phyloP scores from a whole-genome alignment of 169 alveolate species.

The Eimeria necatrix region DNA sequence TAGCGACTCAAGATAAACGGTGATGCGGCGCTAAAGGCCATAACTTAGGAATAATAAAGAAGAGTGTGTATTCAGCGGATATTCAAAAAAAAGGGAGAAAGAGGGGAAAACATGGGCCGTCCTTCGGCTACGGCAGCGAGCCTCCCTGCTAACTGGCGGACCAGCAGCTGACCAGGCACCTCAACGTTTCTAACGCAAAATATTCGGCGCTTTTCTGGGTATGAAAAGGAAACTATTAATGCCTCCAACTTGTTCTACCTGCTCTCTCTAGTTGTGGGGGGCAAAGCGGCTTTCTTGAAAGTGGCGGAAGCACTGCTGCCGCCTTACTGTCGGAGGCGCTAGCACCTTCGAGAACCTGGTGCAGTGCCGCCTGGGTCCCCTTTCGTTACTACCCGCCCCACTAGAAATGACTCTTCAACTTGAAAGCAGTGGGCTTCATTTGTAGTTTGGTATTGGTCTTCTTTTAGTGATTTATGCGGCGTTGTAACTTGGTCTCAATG shows the following conservation, averaged over 20 bases:
- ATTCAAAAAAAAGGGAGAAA: neutral
- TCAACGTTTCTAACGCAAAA: neutral
- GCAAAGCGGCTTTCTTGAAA: neutral
- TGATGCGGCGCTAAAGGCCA: conserved; percentile 45
- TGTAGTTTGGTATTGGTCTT: no score
- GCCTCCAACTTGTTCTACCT: neutral
- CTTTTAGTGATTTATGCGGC: no score
- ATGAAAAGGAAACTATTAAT: no score
- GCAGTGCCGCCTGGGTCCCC: conserved; percentile 27
- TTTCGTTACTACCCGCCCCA: neutral
- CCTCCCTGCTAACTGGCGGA: conserved; percentile 66
- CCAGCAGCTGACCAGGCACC: conserved; percentile 64
- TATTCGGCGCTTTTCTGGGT: no score
- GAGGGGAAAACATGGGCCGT: neutral
- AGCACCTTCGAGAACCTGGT: conserved; percentile 50
- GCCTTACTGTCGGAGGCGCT: conserved; percentile 60
- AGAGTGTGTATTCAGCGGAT: conserved; percentile 26
- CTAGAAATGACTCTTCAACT: neutral
- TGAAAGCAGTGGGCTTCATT: no score
- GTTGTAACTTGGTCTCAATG: no score
- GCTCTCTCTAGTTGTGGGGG: neutral
- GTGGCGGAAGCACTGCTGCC: neutral
- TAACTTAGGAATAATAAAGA: conserved; percentile 13
- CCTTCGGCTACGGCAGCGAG: conserved; percentile 50
- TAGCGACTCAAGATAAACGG: conserved; percentile 1